phyloP scores from a whole-genome alignment of 495 filamentous ascomycete genomes.

The Hyphodiscus hymeniophilus region DNA sequence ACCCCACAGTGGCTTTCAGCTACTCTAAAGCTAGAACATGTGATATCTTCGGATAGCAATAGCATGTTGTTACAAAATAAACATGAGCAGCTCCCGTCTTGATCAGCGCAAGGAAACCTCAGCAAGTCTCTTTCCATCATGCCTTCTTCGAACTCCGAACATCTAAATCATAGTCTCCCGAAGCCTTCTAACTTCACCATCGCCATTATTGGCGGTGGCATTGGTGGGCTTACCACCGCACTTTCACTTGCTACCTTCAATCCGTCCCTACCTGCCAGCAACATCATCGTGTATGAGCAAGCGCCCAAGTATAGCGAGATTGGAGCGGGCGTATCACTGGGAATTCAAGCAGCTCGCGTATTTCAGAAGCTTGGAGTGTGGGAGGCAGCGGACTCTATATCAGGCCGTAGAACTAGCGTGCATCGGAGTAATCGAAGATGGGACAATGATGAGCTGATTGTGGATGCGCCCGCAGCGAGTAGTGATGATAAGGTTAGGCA shows the following conservation, averaged over 20 bases:
- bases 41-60: no score
- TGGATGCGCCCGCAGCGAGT: constrained; percentile 23
- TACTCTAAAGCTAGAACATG: no score
- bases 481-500: constrained; percentile 18
- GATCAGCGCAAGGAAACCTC: no score
- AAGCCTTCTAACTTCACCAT: constrained; percentile 13
- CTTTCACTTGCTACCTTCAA: constrained; percentile 26
- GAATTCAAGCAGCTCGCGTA: constrained; percentile 41
- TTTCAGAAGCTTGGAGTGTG: constrained; percentile 19
- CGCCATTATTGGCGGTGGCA: constrained; percentile 27
- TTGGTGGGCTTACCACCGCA: constrained; percentile 26
- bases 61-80: no score
- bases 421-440: constrained; percentile 29
- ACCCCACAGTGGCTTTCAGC: no score
- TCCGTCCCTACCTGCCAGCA: constrained; percentile 4
- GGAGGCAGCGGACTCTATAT: constrained; percentile 22
- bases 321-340: constrained; percentile 33
- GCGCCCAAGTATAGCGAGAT: constrained; percentile 25
- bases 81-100: no score
- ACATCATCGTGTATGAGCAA: constrained; percentile 25
- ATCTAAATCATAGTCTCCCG: not conserved
- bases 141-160: not conserved
- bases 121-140: not conserved
- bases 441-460: constrained; percentile 26
- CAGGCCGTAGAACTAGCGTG: constrained; percentile 25